These are phyloP conservation scores for Suillus variegatus DNA, from an alignment of 768 basidiomycete genomes.

Conservation along the genomic window DNA sequence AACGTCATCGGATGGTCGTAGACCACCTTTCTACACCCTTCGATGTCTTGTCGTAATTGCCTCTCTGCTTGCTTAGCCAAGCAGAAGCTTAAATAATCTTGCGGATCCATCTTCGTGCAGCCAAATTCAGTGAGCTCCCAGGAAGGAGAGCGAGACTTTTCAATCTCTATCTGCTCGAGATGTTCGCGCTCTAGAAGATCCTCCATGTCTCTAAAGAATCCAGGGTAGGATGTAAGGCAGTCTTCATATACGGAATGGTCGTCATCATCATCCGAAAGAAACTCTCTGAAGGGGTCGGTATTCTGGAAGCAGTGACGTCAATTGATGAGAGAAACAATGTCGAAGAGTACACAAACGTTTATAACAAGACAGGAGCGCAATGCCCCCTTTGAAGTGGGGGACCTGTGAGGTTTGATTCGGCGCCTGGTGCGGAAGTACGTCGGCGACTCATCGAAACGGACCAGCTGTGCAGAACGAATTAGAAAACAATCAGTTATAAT, in stretches of 20 bases:
- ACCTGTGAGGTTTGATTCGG: slow-evolving; percentile 20
- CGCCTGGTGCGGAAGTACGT: slow-evolving; percentile 20
- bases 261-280: slow-evolving; percentile 16
- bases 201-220: slow-evolving; percentile 19
- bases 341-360: slow-evolving; percentile 19
- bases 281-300: slow-evolving; percentile 2
- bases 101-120: slow-evolving; percentile 25
- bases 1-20: slow-evolving; percentile 22
- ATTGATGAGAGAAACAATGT: not conserved
- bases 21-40: slow-evolving; percentile 18
- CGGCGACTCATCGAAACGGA: slow-evolving; percentile 31
- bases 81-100: slow-evolving; percentile 28
- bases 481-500: not conserved
- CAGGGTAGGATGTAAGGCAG: slow-evolving; percentile 23
- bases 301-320: slow-evolving; percentile 18
- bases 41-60: slow-evolving; percentile 21
- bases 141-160: slow-evolving; percentile 19
- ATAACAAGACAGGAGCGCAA: slow-evolving; percentile 30
- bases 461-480: slow-evolving; percentile 13
- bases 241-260: slow-evolving; percentile 30
- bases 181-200: slow-evolving; percentile 18
- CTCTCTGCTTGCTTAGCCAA: slow-evolving; percentile 28
- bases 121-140: slow-evolving; percentile 33
- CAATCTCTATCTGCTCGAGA: slow-evolving; percentile 10
- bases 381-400: slow-evolving; percentile 16